Conservation (phyloP, 495 filamentous ascomycete species). For the Penicillium lagena region DNA sequence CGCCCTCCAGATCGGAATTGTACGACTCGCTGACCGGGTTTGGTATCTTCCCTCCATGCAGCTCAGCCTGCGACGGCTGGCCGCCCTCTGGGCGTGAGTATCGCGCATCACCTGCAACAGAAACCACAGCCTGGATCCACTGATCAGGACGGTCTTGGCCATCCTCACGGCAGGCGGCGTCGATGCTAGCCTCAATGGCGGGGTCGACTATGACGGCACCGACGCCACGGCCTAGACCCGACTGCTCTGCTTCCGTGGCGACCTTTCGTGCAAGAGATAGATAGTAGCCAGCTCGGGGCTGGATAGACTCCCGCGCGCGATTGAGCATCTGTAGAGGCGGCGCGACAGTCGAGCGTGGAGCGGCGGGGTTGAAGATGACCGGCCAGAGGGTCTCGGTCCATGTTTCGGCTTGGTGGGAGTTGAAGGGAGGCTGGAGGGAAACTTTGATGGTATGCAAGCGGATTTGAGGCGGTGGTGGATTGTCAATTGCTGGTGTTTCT, state of each 20-base stretch:
- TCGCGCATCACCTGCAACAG: constrained; percentile 72
- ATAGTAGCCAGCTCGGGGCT: constrained; percentile 44
- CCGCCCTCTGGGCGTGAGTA: constrained; percentile 47
- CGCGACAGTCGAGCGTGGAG: constrained; percentile 30
- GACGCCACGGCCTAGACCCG: constrained; percentile 58
- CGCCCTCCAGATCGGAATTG: constrained; percentile 44
- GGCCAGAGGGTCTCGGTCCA: constrained; percentile 85
- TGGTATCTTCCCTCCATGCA: constrained; percentile 14
- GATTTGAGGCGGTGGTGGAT: constrained; percentile 24
- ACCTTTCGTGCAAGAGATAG: constrained; percentile 62
- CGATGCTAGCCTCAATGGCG: constrained; percentile 25
- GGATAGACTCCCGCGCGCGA: constrained; percentile 51
- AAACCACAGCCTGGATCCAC: constrained; percentile 49
- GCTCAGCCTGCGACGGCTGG: constrained; percentile 19
- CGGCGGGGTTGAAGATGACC: constrained; percentile 78
- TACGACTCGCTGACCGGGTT: constrained; percentile 25
- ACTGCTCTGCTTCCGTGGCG: constrained; percentile 48
- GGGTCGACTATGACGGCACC: constrained; percentile 80
- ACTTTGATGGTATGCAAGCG: constrained; percentile 50
- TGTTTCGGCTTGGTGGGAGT: constrained; percentile 61
- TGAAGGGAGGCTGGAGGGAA: constrained; percentile 70
- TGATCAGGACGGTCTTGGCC: constrained; percentile 5
- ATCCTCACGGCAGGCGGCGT: constrained; percentile 17
- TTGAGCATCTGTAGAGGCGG: constrained; percentile 52
- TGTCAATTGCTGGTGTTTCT: constrained; percentile 1